Conservation (phyloP, 257 asterid genomes). For the Mentha longifolia region DNA sequence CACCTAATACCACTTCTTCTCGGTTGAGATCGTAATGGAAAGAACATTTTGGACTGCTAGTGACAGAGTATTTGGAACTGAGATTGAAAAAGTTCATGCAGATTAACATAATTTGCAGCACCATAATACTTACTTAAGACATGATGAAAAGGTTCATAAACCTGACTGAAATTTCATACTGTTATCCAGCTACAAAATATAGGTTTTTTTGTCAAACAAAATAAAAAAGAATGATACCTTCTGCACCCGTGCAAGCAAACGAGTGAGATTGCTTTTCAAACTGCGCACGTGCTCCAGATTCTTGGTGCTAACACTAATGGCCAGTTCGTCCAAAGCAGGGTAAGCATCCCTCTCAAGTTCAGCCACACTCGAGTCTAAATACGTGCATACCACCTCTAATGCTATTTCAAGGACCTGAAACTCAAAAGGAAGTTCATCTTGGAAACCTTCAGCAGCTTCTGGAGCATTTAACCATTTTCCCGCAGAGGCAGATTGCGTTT, state of each 20-base stretch:
- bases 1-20: background rate
- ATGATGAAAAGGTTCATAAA: background rate
- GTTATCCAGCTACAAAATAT: background rate
- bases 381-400: conserved; percentile 87
- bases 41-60: background rate
- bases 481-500: conserved; percentile 54
- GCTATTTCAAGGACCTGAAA: conserved; percentile 98
- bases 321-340: conserved; percentile 94
- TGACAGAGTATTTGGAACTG: background rate
- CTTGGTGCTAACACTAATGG: conserved; percentile 89
- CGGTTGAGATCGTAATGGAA: conserved; percentile 11
- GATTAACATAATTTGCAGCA: conserved; percentile 16
- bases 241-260: conserved; percentile 92
- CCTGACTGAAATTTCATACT: conserved; percentile 8
- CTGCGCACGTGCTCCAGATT: conserved; percentile 93
- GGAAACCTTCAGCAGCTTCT: conserved; percentile 77
- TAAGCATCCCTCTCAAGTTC: conserved; percentile 95
- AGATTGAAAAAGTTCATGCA: background rate
- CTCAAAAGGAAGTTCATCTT: conserved; percentile 96
- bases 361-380: conserved; percentile 75
- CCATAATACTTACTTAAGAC: conserved; percentile 7
- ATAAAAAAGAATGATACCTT: conserved; percentile 59
- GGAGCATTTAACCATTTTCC: conserved; percentile 65
- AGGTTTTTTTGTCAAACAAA: conserved; percentile 1
- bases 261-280: conserved; percentile 93